A percentile compares a stretch with the other conserved stretches of the same genome.
phyloP scores from a whole-genome alignment of 768 basidiomycete species.

The Lentinula aciculospora region DNA sequence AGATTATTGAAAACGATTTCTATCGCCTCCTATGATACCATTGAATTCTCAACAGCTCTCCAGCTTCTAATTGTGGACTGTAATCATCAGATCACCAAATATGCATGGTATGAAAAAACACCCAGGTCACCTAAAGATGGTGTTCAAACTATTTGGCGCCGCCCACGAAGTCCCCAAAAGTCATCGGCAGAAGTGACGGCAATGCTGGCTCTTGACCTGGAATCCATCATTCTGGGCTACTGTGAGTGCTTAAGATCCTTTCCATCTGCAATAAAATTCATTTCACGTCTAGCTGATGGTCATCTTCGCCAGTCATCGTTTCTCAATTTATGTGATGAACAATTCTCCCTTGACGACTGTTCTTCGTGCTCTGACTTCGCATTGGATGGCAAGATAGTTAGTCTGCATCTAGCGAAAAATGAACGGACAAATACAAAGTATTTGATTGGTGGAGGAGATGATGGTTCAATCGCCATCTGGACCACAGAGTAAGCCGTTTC shows the following conservation, averaged over 20 bases:
- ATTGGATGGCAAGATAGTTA: constrained; percentile 41
- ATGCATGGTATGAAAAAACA: neutral
- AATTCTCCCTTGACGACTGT: constrained; percentile 9
- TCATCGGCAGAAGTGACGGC: constrained; percentile 24
- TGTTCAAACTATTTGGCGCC: neutral
- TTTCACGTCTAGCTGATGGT: constrained; percentile 43
- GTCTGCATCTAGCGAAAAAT: constrained; percentile 53
- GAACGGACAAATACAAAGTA: constrained; percentile 53
- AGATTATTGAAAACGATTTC: neutral
- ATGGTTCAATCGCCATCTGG: constrained; percentile 79
- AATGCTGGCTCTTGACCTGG: constrained; percentile 51
- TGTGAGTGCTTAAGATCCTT: constrained; percentile 33
- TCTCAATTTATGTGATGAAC: constrained; percentile 26
- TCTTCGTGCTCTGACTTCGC: constrained; percentile 36
- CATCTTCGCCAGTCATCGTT: constrained; percentile 41
- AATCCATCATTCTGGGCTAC: constrained; percentile 57
- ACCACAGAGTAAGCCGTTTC: constrained; percentile 43
- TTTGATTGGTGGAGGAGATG: constrained; percentile 71
- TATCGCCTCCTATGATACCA: neutral
- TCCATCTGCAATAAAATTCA: constrained; percentile 13
- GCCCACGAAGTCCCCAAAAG: neutral
- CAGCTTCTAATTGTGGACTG: constrained; percentile 1
- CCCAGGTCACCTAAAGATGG: neutral
- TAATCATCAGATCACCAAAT: neutral
- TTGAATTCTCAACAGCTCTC: constrained; percentile 2